Conservation (phyloP, 345 rosid genomes). For the Geranium rotundifolium region DNA sequence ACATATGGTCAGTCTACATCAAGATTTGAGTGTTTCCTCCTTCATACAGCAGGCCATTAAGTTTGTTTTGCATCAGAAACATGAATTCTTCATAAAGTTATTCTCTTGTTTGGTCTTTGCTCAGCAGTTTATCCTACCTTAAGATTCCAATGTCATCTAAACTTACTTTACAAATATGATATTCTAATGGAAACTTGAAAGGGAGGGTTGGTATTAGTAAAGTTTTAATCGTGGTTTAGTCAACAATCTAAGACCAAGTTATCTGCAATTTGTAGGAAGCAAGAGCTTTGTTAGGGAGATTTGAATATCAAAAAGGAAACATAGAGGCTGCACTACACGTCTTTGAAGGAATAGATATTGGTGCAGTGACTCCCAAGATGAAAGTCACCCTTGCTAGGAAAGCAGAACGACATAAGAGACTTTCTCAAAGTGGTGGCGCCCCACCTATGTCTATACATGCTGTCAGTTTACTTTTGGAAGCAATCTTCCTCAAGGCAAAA, state of each 20-base stretch:
- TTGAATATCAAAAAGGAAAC: conserved; percentile 78
- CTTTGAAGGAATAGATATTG: conserved; percentile 77
- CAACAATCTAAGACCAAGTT: conserved; percentile 7
- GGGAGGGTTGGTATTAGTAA: no score
- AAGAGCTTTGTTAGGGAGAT: conserved; percentile 75
- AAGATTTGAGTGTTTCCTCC: no score
- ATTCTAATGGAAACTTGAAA: background rate
- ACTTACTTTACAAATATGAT: no score
- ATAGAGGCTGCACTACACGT: conserved; percentile 72
- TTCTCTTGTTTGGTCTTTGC: no score
- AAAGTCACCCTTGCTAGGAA: conserved; percentile 36
- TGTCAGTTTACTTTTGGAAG: conserved; percentile 66
- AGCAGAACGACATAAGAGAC: conserved; percentile 39
- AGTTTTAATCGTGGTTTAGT: background rate
- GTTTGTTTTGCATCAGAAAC: no score
- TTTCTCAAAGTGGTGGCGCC: conserved; percentile 26
- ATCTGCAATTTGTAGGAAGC: conserved; percentile 46
- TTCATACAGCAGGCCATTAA: no score
- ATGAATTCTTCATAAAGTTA: no score
- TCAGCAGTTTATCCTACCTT: no score
- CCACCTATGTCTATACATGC: conserved; percentile 66
- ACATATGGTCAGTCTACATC: no score
- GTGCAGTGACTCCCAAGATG: conserved; percentile 54
- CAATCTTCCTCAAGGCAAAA: conserved; percentile 68
- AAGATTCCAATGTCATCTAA: no score